Conservation (phyloP, 805 yeast genomes). For the Candida methanosorbosa region DNA sequence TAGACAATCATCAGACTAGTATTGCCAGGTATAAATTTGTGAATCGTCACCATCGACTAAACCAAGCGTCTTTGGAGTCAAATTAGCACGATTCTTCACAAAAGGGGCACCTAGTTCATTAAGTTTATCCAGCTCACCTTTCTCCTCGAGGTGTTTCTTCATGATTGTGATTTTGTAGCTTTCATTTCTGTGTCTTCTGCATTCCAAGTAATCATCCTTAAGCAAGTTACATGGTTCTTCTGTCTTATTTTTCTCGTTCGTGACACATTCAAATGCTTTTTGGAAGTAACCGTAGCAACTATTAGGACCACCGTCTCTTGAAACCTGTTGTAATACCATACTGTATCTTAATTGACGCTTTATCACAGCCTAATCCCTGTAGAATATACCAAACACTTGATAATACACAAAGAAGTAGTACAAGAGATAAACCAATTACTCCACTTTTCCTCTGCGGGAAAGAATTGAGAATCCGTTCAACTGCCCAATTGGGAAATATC, state of each 20-base stretch:
- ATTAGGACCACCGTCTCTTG: constrained; percentile 27
- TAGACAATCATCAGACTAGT: neutral
- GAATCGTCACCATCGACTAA: constrained; percentile 26
- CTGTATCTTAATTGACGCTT: no score
- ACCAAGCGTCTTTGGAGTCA: constrained; percentile 31
- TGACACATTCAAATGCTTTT: constrained; percentile 29
- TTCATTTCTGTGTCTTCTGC: constrained; percentile 29
- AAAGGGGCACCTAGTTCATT: constrained; percentile 30
- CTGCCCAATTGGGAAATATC: no score
- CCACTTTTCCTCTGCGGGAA: no score
- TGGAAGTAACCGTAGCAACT: constrained; percentile 29
- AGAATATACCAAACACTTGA: no score
- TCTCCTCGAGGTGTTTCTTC: constrained; percentile 23
- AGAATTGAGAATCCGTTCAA: no score
- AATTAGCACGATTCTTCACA: constrained; percentile 27
- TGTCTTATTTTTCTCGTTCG: constrained; percentile 20
- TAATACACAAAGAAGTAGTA: no score
- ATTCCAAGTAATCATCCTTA: constrained; percentile 27
- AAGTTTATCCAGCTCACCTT: constrained; percentile 13
- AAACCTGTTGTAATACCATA: neutral
- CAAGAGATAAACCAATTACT: no score
- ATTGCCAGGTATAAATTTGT: neutral
- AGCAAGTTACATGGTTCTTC: constrained; percentile 24
- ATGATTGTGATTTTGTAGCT: constrained; percentile 25
- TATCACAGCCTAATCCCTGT: no score